A percentile compares a stretch with the other conserved stretches of the same genome.
Evolutionary conservation across 768 basidiomycete species (phyloP).

Genomic region (Agaricus bisporus): DNA sequence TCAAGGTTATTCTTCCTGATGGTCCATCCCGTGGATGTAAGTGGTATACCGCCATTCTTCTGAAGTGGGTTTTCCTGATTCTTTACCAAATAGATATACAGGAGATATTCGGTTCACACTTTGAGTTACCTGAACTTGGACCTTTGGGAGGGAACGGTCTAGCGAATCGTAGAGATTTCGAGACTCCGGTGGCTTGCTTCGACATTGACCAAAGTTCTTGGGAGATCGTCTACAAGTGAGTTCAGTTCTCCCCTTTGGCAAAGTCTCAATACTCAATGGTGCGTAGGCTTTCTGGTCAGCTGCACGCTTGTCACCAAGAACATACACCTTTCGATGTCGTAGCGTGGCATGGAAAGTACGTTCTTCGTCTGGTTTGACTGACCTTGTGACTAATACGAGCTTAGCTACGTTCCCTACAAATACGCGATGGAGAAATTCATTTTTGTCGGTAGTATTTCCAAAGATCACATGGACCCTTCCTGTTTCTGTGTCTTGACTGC

Average conservation of each 20-base stretch:
- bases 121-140: slow-evolving; percentile 57
- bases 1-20: slow-evolving; percentile 54
- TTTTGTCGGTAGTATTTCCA: slow-evolving; percentile 57
- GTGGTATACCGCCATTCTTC: slow-evolving; percentile 13
- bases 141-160: slow-evolving; percentile 61
- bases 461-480: slow-evolving; percentile 66
- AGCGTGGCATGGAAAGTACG: slow-evolving; percentile 65
- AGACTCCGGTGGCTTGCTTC: slow-evolving; percentile 57
- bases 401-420: slow-evolving; percentile 61
- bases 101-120: slow-evolving; percentile 61
- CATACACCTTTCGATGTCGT: slow-evolving; percentile 72
- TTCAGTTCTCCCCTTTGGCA: not conserved
- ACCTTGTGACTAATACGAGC: not conserved
- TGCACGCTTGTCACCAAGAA: slow-evolving; percentile 48
- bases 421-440: slow-evolving; percentile 61
- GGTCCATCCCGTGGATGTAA: slow-evolving; percentile 58
- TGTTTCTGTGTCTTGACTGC: slow-evolving; percentile 66
- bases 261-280: not conserved
- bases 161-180: slow-evolving; percentile 62
- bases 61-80: not conserved
- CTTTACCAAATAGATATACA: slow-evolving; percentile 46
- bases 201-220: slow-evolving; percentile 60
- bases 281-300: slow-evolving; percentile 45
- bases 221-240: slow-evolving; percentile 49
- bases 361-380: not conserved